A percentile compares a stretch with the other conserved stretches of the same genome.
These are phyloP conservation scores for Termitomyces sp. DNA, from an alignment of 768 basidiomycete genomes.

Conservation along the genomic window DNA sequence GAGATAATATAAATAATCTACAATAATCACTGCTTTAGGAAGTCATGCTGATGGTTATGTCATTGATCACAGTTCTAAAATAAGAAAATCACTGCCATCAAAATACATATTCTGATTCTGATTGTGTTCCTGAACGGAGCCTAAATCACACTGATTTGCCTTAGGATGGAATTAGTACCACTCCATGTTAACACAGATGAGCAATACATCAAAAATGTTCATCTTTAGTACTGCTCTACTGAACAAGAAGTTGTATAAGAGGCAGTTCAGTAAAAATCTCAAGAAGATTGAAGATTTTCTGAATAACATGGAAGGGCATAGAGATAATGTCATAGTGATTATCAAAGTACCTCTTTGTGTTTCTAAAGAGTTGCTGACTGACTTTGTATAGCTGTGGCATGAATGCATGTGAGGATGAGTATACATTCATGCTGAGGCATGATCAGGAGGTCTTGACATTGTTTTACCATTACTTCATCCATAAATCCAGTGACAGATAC, in stretches of 20 bases:
- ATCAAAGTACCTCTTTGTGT: constrained; percentile 42
- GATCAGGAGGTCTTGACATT: constrained; percentile 79
- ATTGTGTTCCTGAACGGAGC: too few species aligned
- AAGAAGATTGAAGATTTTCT: constrained; percentile 70
- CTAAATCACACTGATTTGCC: background rate
- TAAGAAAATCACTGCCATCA: too few species aligned
- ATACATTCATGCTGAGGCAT: constrained; percentile 88
- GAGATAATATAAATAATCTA: too few species aligned
- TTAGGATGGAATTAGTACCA: constrained; percentile 83
- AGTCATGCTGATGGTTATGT: too few species aligned
- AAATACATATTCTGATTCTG: too few species aligned
- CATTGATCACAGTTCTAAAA: too few species aligned
- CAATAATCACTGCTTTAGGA: too few species aligned
- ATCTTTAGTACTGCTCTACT: constrained; percentile 68
- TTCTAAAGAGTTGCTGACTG: background rate
- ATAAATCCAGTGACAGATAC: constrained; percentile 67
- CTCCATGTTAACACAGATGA: constrained; percentile 79
- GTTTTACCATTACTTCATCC: constrained; percentile 83
- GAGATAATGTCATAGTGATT: constrained; percentile 74
- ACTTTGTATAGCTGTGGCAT: constrained; percentile 72
- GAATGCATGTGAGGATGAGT: constrained; percentile 93
- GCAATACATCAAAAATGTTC: constrained; percentile 85
- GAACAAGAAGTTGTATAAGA: constrained; percentile 70
- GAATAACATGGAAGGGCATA: constrained; percentile 55
- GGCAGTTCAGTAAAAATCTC: constrained; percentile 58